Base-by-base conservation (phyloP, 176 grass and related monocot species). In the Bonia amplexicaulis region DNA sequence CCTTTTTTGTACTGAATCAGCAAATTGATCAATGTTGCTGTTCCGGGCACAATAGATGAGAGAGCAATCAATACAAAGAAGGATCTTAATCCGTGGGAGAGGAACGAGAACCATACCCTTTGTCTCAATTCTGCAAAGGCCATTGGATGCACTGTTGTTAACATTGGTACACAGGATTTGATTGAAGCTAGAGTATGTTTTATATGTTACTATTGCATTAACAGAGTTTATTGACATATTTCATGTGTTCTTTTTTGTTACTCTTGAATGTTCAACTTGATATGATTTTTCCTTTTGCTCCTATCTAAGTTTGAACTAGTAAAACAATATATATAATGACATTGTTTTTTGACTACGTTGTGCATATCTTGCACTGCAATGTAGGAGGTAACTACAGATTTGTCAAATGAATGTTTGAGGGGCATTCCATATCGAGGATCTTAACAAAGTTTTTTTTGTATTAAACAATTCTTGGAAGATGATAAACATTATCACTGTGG, bases 151-250 rank as follows among this genome's bases (percentile, higher is more conserved):
- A 98, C 96, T 33, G 89, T 98, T 40, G 96, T 98, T 80, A 98
- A 98, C 47, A 98, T 98, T 92, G 96, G 96, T 40, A 98, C 96
- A 85, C 96, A 98, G 74, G 96, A 98, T 77, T 81, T 98, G 85
- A 85, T 98, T 82, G 96, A 98, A 95, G 96, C 93, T 80, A 86
- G 96, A 85, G 96, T 95, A 93, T 12, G 92, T 82, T 48, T 84
- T 67, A 54, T 42, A 17, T 53, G n/a, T 59, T 67, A 59, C 17
- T 80, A 14, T 46, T 84, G 11, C 22, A 13, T 46, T 25, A 10
- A 25, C 45, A 23, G 23, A 25, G 46, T 17, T 76, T 64, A 65
- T 64, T 76, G 65, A 23, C 39, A 11, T 7, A 62, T 27, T 19
- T 75, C 82, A 51, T 53, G 59, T 15, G 1, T 74, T 83, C 9